Evolutionary conservation across 371 early-diverging fungal species (phyloP).

Genomic region (Lichtheimia ramosa): DNA sequence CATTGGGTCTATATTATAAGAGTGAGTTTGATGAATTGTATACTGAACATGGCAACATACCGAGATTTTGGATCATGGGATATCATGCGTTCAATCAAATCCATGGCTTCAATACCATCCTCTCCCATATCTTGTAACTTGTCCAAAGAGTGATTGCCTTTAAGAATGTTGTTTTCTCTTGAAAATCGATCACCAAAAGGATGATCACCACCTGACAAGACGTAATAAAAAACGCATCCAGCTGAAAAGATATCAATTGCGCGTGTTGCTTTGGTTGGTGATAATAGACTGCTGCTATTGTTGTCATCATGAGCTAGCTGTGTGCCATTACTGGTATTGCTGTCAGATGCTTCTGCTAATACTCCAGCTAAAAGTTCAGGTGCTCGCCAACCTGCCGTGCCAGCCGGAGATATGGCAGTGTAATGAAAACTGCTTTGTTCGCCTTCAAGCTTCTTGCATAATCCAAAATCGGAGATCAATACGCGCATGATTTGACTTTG

Average conservation of each 20-base stretch:
- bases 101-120: slow-evolving; percentile 82
- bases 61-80: slow-evolving; percentile 71
- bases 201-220: slow-evolving; percentile 87
- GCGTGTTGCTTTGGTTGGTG: slow-evolving; percentile 71
- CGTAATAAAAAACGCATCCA: slow-evolving; percentile 94
- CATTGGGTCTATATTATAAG: slow-evolving; percentile 62
- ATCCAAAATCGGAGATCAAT: slow-evolving; percentile 97
- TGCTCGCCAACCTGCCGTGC: slow-evolving; percentile 97
- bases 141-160: slow-evolving; percentile 67
- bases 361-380: slow-evolving; percentile 77
- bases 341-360: slow-evolving; percentile 24
- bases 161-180: slow-evolving; percentile 86
- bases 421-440: slow-evolving; percentile 94
- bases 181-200: slow-evolving; percentile 92
- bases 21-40: not conserved
- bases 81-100: slow-evolving; percentile 91
- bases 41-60: slow-evolving; percentile 22
- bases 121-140: slow-evolving; percentile 69
- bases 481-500: slow-evolving; percentile 56
- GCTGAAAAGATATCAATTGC: slow-evolving; percentile 95
- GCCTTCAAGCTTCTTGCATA: slow-evolving; percentile 92
- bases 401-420: slow-evolving; percentile 77
- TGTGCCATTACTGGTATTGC: slow-evolving; percentile 17
- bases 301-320: slow-evolving; percentile 1
- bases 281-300: not conserved